Percentiles rank a stretch among this genome's conserved stretches.
These are phyloP conservation scores for Euptelea pleiosperma DNA, from an alignment of 164 flowering plant genomes.

Conservation along the genomic window DNA sequence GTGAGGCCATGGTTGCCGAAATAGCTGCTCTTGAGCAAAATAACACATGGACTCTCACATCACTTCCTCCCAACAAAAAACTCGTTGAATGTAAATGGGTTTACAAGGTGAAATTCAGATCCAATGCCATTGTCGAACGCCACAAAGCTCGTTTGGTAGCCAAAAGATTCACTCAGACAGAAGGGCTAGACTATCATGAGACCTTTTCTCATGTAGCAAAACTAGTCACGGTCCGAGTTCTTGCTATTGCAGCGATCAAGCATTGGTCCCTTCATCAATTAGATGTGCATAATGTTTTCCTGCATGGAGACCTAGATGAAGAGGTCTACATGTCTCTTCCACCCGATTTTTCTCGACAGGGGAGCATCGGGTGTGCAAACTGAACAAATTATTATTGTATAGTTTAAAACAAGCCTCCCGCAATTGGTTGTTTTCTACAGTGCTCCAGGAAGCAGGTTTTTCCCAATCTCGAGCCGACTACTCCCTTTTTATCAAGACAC, in stretches of 20 bases:
- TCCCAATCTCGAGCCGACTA: background rate
- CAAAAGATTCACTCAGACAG: background rate
- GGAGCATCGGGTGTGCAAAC: background rate
- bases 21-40: background rate
- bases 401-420: background rate
- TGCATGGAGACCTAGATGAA: slow-evolving; percentile 1
- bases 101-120: no score
- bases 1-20: background rate
- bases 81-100: no score
- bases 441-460: background rate
- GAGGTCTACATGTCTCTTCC: background rate
- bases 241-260: background rate
- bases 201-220: background rate
- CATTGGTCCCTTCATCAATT: background rate
- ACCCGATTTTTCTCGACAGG: background rate
- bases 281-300: background rate
- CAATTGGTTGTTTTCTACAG: background rate
- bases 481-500: background rate
- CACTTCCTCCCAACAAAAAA: no score
- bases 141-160: no score
- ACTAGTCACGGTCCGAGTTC: background rate
- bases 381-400: background rate
- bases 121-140: no score
- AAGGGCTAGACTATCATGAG: background rate
- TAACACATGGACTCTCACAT: no score